Percentiles rank a stretch among this genome's conserved stretches.
Conservation (phyloP, 2,329 filamentous ascomycete species). For the Corniculantispora saksenae region DNA sequence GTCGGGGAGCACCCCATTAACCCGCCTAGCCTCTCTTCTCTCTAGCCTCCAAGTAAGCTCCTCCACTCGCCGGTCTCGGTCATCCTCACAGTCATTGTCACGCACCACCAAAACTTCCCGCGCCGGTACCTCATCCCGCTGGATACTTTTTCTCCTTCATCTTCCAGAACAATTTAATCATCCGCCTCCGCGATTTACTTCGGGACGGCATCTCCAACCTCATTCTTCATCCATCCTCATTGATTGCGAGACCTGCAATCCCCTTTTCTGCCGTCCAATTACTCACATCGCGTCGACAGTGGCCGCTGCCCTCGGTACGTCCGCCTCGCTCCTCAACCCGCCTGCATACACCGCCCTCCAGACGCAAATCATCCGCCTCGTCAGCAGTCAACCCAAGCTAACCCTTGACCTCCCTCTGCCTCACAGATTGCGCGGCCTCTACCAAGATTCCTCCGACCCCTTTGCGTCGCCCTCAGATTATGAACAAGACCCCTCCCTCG, state of each 20-base stretch:
- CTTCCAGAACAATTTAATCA: conserved; percentile 5
- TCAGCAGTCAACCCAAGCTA: neutral
- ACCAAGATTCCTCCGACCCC: conserved; percentile 14
- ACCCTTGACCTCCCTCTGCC: neutral
- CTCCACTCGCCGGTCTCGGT: conserved; percentile 18
- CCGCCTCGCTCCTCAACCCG: neutral
- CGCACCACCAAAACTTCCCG: conserved; percentile 13
- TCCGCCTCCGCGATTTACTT: conserved; percentile 5
- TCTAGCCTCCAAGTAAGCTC: conserved; percentile 10
- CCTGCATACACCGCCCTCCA: conserved; percentile 16
- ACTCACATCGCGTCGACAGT: conserved; percentile 7
- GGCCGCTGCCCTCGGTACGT: conserved; percentile 18
- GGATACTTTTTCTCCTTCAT: conserved; percentile 9
- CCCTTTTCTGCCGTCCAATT: neutral
- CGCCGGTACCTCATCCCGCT: neutral
- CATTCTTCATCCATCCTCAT: neutral
- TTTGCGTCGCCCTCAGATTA: conserved; percentile 18
- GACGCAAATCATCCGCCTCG: neutral
- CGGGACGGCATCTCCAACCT: neutral
- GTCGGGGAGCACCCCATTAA: neutral
- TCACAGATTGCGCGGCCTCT: conserved; percentile 8
- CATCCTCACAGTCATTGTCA: conserved; percentile 9
- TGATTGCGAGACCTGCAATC: neutral
- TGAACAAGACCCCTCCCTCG: conserved; percentile 20
- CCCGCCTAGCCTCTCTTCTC: too few relatives aligned